Percentiles rank a stretch among this genome's conserved stretches.
Conservation (phyloP, 1,284 basidiomycete genomes). For the Trichosporon faecale region DNA sequence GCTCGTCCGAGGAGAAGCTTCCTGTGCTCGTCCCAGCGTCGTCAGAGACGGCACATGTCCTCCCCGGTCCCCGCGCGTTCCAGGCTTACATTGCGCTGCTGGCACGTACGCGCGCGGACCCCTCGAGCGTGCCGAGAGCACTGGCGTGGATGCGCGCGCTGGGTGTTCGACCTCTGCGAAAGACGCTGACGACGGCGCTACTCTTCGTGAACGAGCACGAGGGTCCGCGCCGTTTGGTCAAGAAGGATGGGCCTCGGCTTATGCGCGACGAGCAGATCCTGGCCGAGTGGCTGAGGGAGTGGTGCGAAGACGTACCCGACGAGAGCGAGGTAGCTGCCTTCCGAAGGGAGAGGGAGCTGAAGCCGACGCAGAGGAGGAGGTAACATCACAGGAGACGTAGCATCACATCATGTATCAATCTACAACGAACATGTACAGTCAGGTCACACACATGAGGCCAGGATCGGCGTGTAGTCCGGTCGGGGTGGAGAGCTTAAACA, state of each 20-base stretch:
- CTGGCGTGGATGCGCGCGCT: constrained; percentile 74
- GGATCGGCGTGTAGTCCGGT: neutral
- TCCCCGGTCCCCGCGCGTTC: constrained; percentile 59
- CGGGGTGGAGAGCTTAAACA: neutral
- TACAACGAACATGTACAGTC: neutral
- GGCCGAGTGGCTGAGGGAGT: constrained; percentile 63
- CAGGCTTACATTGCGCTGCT: constrained; percentile 65
- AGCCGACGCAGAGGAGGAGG: neutral
- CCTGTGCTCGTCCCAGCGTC: neutral
- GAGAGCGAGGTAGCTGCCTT: constrained; percentile 44
- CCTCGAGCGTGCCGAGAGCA: constrained; percentile 51
- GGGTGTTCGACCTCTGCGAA: constrained; percentile 57
- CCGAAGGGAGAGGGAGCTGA: constrained; percentile 3
- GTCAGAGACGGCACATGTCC: constrained; percentile 52
- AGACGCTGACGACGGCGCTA: constrained; percentile 63
- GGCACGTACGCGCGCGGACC: constrained; percentile 55
- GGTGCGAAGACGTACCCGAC: constrained; percentile 63
- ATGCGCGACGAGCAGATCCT: constrained; percentile 57
- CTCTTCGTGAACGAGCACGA: constrained; percentile 69
- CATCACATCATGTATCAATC: neutral
- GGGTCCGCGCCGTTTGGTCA: constrained; percentile 60
- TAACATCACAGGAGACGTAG: neutral
- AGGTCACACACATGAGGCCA: neutral
- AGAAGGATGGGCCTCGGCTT: constrained; percentile 34
- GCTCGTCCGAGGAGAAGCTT: constrained; percentile 5